Percentiles rank a stretch among this genome's conserved stretches.
Conservation (phyloP, 2,329 filamentous ascomycete species). For the Biscogniauxia mediterranea region DNA sequence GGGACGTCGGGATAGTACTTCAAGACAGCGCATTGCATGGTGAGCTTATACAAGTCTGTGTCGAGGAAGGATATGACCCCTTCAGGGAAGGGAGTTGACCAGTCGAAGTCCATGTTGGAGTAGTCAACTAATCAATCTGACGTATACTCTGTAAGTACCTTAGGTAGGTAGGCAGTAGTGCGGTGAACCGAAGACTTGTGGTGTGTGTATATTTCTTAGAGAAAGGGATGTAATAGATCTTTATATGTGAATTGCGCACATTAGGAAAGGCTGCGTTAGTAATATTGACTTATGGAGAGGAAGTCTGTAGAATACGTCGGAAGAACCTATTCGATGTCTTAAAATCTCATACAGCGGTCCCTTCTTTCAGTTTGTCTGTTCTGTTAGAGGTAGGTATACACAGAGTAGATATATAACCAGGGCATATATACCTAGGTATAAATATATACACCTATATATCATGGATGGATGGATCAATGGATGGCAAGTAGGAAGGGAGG, state of each 20-base stretch:
- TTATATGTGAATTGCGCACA: background rate
- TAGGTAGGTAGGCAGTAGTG: too few species aligned
- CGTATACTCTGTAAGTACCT: too few species aligned
- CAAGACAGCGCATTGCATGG: slow-evolving; percentile 96
- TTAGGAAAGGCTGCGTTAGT: background rate
- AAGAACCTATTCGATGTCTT: background rate
- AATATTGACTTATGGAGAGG: background rate
- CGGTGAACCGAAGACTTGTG: too few species aligned
- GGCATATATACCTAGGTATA: too few species aligned
- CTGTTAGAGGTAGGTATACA: too few species aligned
- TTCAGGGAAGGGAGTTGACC: slow-evolving; percentile 65
- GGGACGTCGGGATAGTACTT: slow-evolving; percentile 83
- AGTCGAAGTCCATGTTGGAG: slow-evolving; percentile 62
- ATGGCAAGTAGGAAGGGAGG: too few species aligned
- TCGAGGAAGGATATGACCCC: slow-evolving; percentile 81
- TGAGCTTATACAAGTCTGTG: slow-evolving; percentile 90
- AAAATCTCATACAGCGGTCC: background rate
- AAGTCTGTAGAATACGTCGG: background rate
- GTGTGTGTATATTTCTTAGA: too few species aligned
- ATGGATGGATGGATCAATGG: too few species aligned
- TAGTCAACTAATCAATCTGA: background rate
- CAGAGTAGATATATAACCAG: too few species aligned
- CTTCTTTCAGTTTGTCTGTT: background rate
- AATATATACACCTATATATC: too few species aligned
- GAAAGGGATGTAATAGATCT: too few species aligned